Conservation (phyloP, 2,329 filamentous ascomycete species). For the Colletotrichum plurivorum region DNA sequence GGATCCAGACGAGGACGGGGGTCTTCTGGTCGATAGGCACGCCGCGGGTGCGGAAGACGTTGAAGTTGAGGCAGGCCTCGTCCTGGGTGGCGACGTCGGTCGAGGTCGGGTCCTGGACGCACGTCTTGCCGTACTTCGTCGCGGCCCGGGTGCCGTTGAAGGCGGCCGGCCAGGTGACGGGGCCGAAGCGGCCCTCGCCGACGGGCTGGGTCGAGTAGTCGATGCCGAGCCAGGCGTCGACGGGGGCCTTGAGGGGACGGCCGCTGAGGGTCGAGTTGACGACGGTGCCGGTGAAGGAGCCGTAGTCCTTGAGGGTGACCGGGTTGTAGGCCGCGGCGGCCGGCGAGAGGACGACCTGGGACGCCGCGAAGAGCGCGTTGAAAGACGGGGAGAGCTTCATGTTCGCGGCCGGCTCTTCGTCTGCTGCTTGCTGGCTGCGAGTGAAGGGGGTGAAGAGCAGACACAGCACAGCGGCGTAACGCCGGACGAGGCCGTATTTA, state of each 20-base stretch:
- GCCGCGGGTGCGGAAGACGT: conserved; percentile 54
- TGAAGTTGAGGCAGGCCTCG: conserved; percentile 57
- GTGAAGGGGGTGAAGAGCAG: conserved; percentile 24
- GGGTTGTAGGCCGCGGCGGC: conserved; percentile 34
- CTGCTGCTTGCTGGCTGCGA: conserved; percentile 11
- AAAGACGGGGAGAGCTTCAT: conserved; percentile 32
- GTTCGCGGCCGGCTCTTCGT: conserved; percentile 12
- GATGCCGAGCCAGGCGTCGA: conserved; percentile 64
- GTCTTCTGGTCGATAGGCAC: conserved; percentile 52
- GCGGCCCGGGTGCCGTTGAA: conserved; percentile 58
- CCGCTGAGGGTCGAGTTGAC: conserved; percentile 52
- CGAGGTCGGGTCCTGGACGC: conserved; percentile 54
- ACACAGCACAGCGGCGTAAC: not conserved
- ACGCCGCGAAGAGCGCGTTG: conserved; percentile 29
- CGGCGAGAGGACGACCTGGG: conserved; percentile 24
- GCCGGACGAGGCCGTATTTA: conserved; percentile 12
- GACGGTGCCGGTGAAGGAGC: conserved; percentile 55
- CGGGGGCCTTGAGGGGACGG: conserved; percentile 47
- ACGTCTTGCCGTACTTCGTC: conserved; percentile 56
- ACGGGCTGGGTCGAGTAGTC: conserved; percentile 60
- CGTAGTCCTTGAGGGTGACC: conserved; percentile 54
- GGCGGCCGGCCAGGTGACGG: conserved; percentile 54
- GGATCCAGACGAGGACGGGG: conserved; percentile 57
- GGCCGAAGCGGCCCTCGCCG: conserved; percentile 56
- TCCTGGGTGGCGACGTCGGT: conserved; percentile 30